Evolutionary conservation across 257 asterid species (phyloP), one percentile per base, ranked within the genome.

Genomic region (Lavandula angustifolia): DNA sequence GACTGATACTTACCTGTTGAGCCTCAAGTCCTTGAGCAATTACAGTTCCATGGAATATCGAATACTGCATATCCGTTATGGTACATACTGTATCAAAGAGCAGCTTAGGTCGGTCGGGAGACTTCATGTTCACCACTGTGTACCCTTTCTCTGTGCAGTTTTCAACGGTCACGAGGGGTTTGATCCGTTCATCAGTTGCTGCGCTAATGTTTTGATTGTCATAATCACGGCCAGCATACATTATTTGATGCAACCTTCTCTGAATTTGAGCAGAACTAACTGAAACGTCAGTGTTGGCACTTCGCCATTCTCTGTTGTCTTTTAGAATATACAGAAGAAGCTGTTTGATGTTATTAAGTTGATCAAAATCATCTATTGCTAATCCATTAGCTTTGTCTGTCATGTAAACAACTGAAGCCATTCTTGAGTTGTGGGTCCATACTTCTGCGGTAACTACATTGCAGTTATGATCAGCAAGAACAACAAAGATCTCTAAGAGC

Each of bases 381-480:
- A 59, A 57, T 29, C 90, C 88, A 5, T 34, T 82, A 8, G 50
- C 62, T 70, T 86, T 87, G 10, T 91, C 94, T 0, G 95, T 86
- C 54, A 91, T 88, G 73, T 83, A 83, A 34, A 88, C 81, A 8
- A 91, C 87, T 0, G 96, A 81, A 3, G 98, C 98, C 88, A 88
- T 82, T 76, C 98, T 77, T 16, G 94, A 79, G 69, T 88, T 88
- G 51, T 91, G 98, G 10, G 98, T 91, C 98, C 98, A 91, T 4
- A 88, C 96, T 81, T 91, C 96, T 0, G 96, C 92, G 9, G 92
- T 88, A 9, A 80, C 94, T 33, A 91, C 82, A 41, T 88, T 91
- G 31, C 94, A 88, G 56, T 84, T 91, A 3, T 76, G 88, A 67
- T 88, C 92, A 0, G 94, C 58, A 43, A 91, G 95, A 70, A 91